Evolutionary conservation across 495 filamentous ascomycete species (phyloP).

Genomic region (Tuber magnatum): DNA sequence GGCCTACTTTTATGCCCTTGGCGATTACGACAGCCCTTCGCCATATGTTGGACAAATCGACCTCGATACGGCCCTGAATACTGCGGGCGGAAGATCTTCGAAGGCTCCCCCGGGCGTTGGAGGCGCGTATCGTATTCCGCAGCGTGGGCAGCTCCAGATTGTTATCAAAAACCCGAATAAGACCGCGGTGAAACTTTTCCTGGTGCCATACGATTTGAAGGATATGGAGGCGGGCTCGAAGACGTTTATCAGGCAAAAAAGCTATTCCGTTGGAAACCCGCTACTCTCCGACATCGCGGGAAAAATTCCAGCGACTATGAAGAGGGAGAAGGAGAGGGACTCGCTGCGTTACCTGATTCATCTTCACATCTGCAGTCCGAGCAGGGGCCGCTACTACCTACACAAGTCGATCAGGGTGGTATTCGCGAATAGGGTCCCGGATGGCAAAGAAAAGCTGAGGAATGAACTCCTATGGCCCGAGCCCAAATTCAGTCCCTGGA

Average conservation of each 20-base stretch:
- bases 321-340: slow-evolving; percentile 56
- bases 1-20: slow-evolving; percentile 73
- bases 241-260: slow-evolving; percentile 92
- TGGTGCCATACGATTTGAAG: slow-evolving; percentile 89
- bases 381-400: slow-evolving; percentile 75
- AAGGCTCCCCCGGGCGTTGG: slow-evolving; percentile 52
- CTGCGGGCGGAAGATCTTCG: slow-evolving; percentile 43
- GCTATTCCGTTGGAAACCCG: slow-evolving; percentile 76
- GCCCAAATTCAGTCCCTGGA: slow-evolving; percentile 79
- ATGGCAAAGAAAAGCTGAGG: slow-evolving; percentile 86
- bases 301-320: slow-evolving; percentile 22
- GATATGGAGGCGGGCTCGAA: slow-evolving; percentile 94
- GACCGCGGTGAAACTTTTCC: slow-evolving; percentile 51
- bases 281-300: slow-evolving; percentile 32
- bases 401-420: slow-evolving; percentile 91
- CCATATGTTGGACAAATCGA: slow-evolving; percentile 95
- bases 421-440: slow-evolving; percentile 94
- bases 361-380: slow-evolving; percentile 84
- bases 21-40: slow-evolving; percentile 69
- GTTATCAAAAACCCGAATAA: slow-evolving; percentile 52
- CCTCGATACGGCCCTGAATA: slow-evolving; percentile 66
- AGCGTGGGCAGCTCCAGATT: slow-evolving; percentile 92
- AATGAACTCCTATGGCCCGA: slow-evolving; percentile 89
- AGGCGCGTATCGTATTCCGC: slow-evolving; percentile 88
- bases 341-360: slow-evolving; percentile 88